Conservation (phyloP, 768 basidiomycete genomes). For the Mycena metata region DNA sequence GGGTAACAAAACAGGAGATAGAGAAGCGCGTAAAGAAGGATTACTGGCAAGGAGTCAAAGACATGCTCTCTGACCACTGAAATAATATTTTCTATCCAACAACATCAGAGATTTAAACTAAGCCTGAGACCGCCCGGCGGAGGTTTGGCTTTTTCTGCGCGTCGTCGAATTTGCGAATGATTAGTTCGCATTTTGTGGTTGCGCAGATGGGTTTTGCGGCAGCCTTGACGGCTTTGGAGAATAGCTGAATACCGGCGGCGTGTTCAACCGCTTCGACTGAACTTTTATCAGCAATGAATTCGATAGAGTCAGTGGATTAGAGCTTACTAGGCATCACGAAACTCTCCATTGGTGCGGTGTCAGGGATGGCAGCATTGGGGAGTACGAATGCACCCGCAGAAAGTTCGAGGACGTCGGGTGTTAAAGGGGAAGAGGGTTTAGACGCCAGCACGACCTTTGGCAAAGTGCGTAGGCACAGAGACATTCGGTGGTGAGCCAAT, state of each 20-base stretch:
- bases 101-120: constrained; percentile 9
- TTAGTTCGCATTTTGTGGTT: constrained; percentile 88
- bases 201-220: constrained; percentile 90
- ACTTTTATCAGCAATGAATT: constrained; percentile 11
- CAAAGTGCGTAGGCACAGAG: constrained; percentile 97
- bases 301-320: background rate
- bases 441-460: constrained; percentile 92
- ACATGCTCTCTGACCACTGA: constrained; percentile 82
- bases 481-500: constrained; percentile 93
- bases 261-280: constrained; percentile 93
- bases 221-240: constrained; percentile 83
- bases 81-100: constrained; percentile 40
- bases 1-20: constrained; percentile 95
- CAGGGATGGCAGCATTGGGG: constrained; percentile 93
- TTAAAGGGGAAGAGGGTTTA: constrained; percentile 79
- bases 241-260: constrained; percentile 89
- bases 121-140: constrained; percentile 67
- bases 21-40: constrained; percentile 71
- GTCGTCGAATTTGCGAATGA: constrained; percentile 93
- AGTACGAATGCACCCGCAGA: constrained; percentile 95
- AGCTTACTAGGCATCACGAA: constrained; percentile 86
- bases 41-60: constrained; percentile 85
- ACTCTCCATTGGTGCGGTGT: constrained; percentile 81
- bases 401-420: constrained; percentile 79
- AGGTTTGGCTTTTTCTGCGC: constrained; percentile 75